Percentiles rank a stretch among this genome's conserved stretches.
phyloP scores from a whole-genome alignment of 139 green algal genomes.

The Chlamydomonas sp. region DNA sequence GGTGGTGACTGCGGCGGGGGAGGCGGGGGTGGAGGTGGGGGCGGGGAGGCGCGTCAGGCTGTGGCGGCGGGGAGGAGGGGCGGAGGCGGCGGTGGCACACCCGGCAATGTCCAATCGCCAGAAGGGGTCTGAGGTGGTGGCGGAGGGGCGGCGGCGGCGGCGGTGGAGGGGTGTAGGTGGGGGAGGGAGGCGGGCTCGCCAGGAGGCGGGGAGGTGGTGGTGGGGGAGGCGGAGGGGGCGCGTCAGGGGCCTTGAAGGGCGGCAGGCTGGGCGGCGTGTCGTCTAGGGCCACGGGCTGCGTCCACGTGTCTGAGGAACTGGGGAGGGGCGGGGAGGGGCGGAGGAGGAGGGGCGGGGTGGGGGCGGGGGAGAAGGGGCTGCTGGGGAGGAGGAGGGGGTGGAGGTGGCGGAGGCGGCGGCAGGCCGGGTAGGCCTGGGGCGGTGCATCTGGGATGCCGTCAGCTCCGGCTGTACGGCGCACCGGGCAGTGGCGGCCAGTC shows the following conservation, averaged over 20 bases:
- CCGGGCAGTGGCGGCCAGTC: not conserved
- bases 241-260: not conserved
- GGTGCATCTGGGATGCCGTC: not conserved
- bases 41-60: too few relatives aligned
- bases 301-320: too few relatives aligned
- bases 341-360: not conserved
- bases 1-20: not conserved
- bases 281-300: not conserved
- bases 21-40: not conserved
- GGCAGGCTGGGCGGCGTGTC: too few relatives aligned
- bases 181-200: not conserved
- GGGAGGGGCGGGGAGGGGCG: not conserved
- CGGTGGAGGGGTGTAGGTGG: not conserved
- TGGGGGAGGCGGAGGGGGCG: not conserved
- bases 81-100: too few relatives aligned
- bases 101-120: too few relatives aligned
- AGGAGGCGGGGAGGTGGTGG: not conserved
- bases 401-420: not conserved
- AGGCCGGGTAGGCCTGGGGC: not conserved
- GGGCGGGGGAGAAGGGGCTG: not conserved
- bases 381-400: not conserved
- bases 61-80: too few relatives aligned
- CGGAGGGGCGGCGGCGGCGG: slow-evolving; percentile 14
- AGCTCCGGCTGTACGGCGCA: not conserved
- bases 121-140: too few relatives aligned